Percentiles rank a stretch among this genome's conserved stretches.
Evolutionary conservation across 2,329 filamentous ascomycete genomes (phyloP).

Genomic region (Mycosphaerella sp.): DNA sequence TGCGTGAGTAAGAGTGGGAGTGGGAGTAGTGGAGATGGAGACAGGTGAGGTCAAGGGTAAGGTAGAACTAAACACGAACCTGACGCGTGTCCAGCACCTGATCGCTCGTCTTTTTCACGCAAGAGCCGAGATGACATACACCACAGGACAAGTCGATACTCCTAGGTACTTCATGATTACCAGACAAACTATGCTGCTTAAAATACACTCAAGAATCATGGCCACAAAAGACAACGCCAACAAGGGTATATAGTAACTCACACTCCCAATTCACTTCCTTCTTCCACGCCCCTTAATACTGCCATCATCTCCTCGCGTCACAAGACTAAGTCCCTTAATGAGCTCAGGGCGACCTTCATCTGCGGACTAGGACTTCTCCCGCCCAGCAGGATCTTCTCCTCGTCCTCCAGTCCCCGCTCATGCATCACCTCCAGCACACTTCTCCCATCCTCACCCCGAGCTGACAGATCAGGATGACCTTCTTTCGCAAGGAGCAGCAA

Average conservation of each 20-base stretch:
- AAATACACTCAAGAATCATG: no score
- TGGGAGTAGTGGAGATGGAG: no score
- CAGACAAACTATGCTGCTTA: no score
- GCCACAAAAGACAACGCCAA: background rate
- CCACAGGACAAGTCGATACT: no score
- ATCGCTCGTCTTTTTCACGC: no score
- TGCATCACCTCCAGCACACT: conserved; percentile 54
- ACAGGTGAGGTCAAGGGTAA: no score
- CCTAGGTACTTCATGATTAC: no score
- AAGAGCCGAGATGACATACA: no score
- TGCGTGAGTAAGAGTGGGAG: no score
- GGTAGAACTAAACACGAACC: no score
- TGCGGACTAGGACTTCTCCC: conserved; percentile 17
- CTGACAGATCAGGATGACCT: conserved; percentile 48
- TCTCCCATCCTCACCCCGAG: conserved; percentile 50
- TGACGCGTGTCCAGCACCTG: no score
- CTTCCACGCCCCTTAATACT: no score
- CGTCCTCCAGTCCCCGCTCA: conserved; percentile 53
- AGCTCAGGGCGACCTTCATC: conserved; percentile 16
- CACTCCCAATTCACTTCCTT: background rate
- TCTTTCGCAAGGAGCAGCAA: conserved; percentile 49
- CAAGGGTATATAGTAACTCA: background rate
- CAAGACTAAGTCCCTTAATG: conserved; percentile 15
- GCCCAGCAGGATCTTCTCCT: conserved; percentile 24
- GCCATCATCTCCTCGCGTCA: conserved; percentile 4